Evolutionary conservation across 306 rosid species (phyloP).

Genomic region (Glycine soja): DNA sequence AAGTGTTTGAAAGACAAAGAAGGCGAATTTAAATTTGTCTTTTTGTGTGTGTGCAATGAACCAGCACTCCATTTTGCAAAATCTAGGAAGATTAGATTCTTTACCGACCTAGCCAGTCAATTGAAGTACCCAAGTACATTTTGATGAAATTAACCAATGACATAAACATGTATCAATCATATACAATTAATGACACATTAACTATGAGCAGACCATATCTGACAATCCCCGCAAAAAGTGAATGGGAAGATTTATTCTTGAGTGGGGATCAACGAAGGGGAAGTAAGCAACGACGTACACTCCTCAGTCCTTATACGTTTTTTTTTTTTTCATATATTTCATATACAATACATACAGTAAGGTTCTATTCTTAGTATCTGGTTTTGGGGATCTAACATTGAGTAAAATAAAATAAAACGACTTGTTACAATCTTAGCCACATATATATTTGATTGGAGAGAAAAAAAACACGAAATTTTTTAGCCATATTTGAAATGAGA

Average conservation of each 20-base stretch:
- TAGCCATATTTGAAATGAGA: not conserved
- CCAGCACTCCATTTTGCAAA: conserved; percentile 53
- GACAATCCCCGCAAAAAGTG: conserved; percentile 9
- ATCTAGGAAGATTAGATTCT: conserved; percentile 65
- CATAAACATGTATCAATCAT: not conserved
- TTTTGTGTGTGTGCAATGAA: conserved; percentile 60
- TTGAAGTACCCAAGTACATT: conserved; percentile 54
- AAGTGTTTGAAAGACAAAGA: conserved; percentile 42
- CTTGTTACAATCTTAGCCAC: too few relatives aligned
- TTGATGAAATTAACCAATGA: conserved; percentile 25
- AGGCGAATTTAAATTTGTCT: conserved; percentile 46
- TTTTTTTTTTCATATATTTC: not conserved
- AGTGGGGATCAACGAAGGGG: not conserved
- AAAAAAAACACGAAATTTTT: not conserved
- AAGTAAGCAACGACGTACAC: not conserved
- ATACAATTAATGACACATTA: conserved; percentile 21
- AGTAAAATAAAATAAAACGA: not conserved
- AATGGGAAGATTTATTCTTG: not conserved
- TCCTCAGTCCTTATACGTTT: not conserved
- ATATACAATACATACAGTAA: not conserved
- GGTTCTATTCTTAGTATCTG: not conserved
- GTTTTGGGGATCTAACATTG: not conserved
- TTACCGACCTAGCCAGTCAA: conserved; percentile 48
- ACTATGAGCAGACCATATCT: conserved; percentile 28
- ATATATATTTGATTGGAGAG: not conserved